A percentile compares a stretch with the other conserved stretches of the same genome.
Evolutionary conservation across 257 asterid genomes (phyloP).

Genomic region (Rauvolfia tetraphylla): DNA sequence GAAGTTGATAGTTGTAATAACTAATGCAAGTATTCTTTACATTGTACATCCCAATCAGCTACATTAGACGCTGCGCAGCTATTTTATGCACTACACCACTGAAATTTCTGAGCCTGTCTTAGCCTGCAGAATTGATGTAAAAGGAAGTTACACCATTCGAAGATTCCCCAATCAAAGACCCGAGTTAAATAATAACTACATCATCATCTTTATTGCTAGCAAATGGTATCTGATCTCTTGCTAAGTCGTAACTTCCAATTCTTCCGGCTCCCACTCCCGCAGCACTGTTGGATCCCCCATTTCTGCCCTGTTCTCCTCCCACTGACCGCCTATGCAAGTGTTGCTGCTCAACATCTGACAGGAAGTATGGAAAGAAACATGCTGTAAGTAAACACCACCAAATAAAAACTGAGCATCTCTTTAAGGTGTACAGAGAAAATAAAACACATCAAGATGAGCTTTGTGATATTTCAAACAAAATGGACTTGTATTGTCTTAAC

Average conservation of each 20-base stretch:
- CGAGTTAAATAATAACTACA: conserved; percentile 25
- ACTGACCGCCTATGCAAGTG: conserved; percentile 14
- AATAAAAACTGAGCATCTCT: not conserved
- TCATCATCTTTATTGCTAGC: conserved; percentile 31
- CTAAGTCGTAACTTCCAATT: conserved; percentile 28
- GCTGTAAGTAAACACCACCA: not conserved
- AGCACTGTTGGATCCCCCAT: conserved; percentile 9
- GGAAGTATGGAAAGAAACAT: not conserved
- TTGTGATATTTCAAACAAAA: not conserved
- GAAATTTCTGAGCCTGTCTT: not conserved
- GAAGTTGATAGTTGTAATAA: not conserved
- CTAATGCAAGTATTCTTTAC: conserved; percentile 5
- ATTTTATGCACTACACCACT: not conserved
- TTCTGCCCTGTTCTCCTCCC: conserved; percentile 15
- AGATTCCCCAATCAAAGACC: not conserved
- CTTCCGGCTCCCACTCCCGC: conserved; percentile 26
- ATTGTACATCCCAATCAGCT: not conserved
- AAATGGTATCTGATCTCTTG: conserved; percentile 25
- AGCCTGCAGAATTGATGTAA: not conserved
- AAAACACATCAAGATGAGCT: not conserved
- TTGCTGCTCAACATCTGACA: conserved; percentile 46
- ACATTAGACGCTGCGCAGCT: not conserved
- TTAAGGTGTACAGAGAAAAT: not conserved
- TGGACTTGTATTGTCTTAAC: not conserved
- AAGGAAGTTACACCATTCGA: not conserved